These are phyloP conservation scores for Orbilia ellipsospora DNA, from an alignment of 2,329 filamentous ascomycete genomes.

Conservation along the genomic window DNA sequence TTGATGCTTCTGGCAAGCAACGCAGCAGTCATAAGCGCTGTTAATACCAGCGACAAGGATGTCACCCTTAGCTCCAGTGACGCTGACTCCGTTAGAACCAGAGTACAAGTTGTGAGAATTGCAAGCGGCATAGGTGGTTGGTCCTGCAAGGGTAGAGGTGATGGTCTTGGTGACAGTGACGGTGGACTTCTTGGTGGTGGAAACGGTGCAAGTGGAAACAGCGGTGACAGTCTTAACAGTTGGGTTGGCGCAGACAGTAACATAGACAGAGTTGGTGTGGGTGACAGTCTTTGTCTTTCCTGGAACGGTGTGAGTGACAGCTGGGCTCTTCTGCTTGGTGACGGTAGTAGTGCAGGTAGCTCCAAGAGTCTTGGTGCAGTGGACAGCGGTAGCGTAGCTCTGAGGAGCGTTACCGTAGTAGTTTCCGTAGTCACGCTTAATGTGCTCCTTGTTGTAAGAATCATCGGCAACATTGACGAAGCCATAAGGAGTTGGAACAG, in stretches of 20 bases:
- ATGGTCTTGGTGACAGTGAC: slow-evolving; percentile 16
- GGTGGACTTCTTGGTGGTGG: slow-evolving; percentile 4
- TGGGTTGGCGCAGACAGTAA: slow-evolving; percentile 7
- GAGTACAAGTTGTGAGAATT: slow-evolving; percentile 4
- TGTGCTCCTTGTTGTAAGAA: slow-evolving; percentile 17
- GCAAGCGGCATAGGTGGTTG: slow-evolving; percentile 27
- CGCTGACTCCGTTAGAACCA: slow-evolving; percentile 2
- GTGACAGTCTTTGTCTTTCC: slow-evolving; percentile 16
- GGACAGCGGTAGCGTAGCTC: slow-evolving; percentile 14
- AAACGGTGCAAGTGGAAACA: background rate
- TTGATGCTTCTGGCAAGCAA: slow-evolving; percentile 12
- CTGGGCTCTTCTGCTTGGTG: slow-evolving; percentile 9
- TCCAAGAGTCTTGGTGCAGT: slow-evolving; percentile 24
- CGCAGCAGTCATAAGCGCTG: slow-evolving; percentile 25
- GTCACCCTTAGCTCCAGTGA: background rate
- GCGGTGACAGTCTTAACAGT: slow-evolving; percentile 10
- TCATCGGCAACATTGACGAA: slow-evolving; percentile 36
- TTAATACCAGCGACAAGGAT: slow-evolving; percentile 1
- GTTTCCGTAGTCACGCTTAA: background rate
- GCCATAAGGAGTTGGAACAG: slow-evolving; percentile 27
- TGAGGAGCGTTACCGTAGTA: slow-evolving; percentile 3
- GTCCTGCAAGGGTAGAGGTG: background rate
- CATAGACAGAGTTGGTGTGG: slow-evolving; percentile 15
- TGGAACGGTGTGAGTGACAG: background rate
- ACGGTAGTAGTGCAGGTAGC: slow-evolving; percentile 13